Evolutionary conservation across 2,329 filamentous ascomycete species (phyloP), one percentile per base, ranked within the genome.

Genomic region (Fusarium sp.): DNA sequence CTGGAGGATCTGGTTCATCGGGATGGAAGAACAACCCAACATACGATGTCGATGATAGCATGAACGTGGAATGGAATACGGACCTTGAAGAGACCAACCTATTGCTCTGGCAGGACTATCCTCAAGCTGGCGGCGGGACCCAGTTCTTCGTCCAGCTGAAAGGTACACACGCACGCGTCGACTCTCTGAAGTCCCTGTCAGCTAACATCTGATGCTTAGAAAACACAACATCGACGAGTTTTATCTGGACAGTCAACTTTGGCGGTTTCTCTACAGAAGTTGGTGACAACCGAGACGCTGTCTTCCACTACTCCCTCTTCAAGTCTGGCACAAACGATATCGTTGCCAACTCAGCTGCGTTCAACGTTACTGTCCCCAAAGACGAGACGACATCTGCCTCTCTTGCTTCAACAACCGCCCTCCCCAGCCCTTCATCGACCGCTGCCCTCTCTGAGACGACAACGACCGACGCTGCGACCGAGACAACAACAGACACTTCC

Each of bases 21-120:
- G 67, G 52, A 15, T 79, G 68, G 49, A 72, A 72, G 51, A 76
- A 80, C 35, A 79, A 79, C 51, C 76, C 78, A 3, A 59, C 26
- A 13, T 79, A 78, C 28, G 56, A 63, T 8, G 55, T 72, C 12
- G 73, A 74, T 20, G 66, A 79, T 31, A 73, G 74, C 33, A 66
- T 79, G 52, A 70, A 77, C 18, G 55, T 79, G 28, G 69, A 78
- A 63, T 79, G 78, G 77, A 45, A 54, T 28, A 73, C 76, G 24
- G 63, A 74, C 13, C 52, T 77, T 3, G 66, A 75, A 0, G 59
- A 38, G 31, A 77, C 77, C 15, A 68, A 69, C 15, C 60, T 78
- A 20, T 18, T 75, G 5, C 54, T 78, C 33, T 77, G 75, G 75
- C 76, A 78, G 45, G 64, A 77, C 7, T 78, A 78, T 24, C 76